Conservation (phyloP, 2,329 filamentous ascomycete species). For the Didymosphaeria variabile region DNA sequence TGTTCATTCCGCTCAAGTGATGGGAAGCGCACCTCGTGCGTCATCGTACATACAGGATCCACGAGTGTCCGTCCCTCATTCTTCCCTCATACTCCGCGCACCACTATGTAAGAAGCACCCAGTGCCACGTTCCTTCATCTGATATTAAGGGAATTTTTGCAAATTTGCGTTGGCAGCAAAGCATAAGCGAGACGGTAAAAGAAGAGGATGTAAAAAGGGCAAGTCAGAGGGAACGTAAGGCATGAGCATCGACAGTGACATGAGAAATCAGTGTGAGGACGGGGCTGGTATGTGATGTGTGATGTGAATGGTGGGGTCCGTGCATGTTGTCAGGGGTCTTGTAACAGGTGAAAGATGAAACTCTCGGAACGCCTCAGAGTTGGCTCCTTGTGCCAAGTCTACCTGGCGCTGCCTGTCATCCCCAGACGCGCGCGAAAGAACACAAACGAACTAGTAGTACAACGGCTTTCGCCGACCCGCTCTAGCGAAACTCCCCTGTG, state of each 20-base stretch:
- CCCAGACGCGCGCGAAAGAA: neutral
- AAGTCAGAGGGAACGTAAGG: constrained; percentile 1
- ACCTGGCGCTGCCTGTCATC: neutral
- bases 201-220: neutral
- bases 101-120: neutral
- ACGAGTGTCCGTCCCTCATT: too few species aligned
- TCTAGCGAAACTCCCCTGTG: constrained; percentile 27
- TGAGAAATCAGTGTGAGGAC: constrained; percentile 2
- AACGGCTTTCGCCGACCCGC: constrained; percentile 30
- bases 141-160: neutral
- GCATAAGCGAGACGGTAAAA: constrained; percentile 14
- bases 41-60: constrained; percentile 1
- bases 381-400: constrained; percentile 14
- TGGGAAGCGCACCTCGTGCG: neutral
- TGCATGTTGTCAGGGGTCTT: constrained; percentile 7
- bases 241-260: constrained; percentile 2
- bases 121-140: neutral
- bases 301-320: neutral
- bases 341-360: constrained; percentile 24
- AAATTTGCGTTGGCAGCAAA: neutral
- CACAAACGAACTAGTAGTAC: constrained; percentile 26
- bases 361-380: constrained; percentile 27
- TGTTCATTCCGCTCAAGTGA: neutral
- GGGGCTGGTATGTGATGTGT: neutral
- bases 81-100: too few species aligned